Base-by-base conservation (phyloP, 495 filamentous ascomycete genomes). In the Margaritispora aquatica region DNA sequence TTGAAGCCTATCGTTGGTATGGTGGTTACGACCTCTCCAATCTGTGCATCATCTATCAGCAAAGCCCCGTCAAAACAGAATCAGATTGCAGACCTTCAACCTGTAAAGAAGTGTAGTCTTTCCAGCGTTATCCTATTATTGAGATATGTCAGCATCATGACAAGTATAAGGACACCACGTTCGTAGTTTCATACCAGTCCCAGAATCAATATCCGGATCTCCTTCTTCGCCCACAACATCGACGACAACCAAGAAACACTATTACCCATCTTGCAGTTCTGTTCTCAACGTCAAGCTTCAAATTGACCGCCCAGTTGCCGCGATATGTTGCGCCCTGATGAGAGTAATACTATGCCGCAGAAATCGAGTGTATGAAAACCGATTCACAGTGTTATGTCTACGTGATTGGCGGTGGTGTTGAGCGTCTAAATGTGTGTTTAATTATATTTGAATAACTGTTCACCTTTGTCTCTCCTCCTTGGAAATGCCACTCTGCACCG, bases 1-100 rank as follows among this genome's bases (percentile, higher is more conserved):
- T 98, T 98, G 79, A 98, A 98, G 52, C 94, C 94, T 73, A 98
- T 97, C 51, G 94, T 98, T 10, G 94, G 94, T 79, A 97, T 96
- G 59, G 94, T 98, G 41, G 94, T 96, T 65, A 98, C 94, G 48
- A 97, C 94, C 73, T 98, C 95, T 62, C 94, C 94, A 68, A 98
- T 96, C 90, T 96, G 70, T 26, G 15, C 19, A 23, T 19, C 5
- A 50, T 19, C 2, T 19, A 60, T 63, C 38, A 66, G 59, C 17
- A 49, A 67, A 11, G 24, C 31, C 36, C 26, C 54, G 23, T 22
- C 20, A 31, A 47, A 26, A 38, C 62, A 77, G 31, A 23, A 22
- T 21, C 21, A 17, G 9, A 15, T 41, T 2, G 31, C 61, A 48
- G 74, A 96, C 92, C 86, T 97, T 96, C 54, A 98, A 76, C 70